Evolutionary conservation across 2,329 filamentous ascomycete genomes (phyloP), one percentile per base, ranked within the genome.

Genomic region (Botryotinia calthae): DNA sequence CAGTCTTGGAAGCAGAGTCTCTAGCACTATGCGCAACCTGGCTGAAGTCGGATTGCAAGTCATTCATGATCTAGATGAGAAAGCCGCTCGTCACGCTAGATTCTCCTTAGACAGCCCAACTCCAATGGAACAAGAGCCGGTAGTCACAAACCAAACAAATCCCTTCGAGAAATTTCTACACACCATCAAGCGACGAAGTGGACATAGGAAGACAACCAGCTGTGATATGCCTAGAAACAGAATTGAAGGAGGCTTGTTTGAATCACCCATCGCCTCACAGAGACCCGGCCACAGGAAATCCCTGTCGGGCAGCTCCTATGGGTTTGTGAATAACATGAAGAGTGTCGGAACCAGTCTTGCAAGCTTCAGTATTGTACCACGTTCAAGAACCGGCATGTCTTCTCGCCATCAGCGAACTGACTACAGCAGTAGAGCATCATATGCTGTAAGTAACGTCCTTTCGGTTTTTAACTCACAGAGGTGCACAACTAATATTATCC

Each of bases 281-380:
- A 59, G 77, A 67, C 64, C 78, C 81, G 59, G 82, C 77, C 86
- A 87, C 77, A 85, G 87, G 73, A 86, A 89, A 72, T 89, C 88
- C 12, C 92, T 91, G 2, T 93, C 93, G 20, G 87, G 87, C 1
- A 93, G 92, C 10, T 97, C 94, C 0, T 89, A 93, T 74, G 91
- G 88, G 2, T 94, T 95, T 79, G 89, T 98, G 56, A 89, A 90
- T n/a, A 91, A 89, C 25, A 87, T 97, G 77, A 94, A 91, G 80
- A 96, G 93, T 75, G 92, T 93, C 70, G 95, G 91, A 73, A 86
- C 93, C 74, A 97, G 94, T 74, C 84, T 95, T 73, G 87, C 90
- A 65, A 93, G 91, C 78, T 86, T 88, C 76, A 97, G 93, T 81
- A 85, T 91, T 73, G 84, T 88, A 64, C 87, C 88, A 46, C 87